A percentile compares a stretch with the other conserved stretches of the same genome.
These are phyloP conservation scores for Platismatia glauca DNA, from an alignment of 495 filamentous ascomycete species.

Conservation along the genomic window DNA sequence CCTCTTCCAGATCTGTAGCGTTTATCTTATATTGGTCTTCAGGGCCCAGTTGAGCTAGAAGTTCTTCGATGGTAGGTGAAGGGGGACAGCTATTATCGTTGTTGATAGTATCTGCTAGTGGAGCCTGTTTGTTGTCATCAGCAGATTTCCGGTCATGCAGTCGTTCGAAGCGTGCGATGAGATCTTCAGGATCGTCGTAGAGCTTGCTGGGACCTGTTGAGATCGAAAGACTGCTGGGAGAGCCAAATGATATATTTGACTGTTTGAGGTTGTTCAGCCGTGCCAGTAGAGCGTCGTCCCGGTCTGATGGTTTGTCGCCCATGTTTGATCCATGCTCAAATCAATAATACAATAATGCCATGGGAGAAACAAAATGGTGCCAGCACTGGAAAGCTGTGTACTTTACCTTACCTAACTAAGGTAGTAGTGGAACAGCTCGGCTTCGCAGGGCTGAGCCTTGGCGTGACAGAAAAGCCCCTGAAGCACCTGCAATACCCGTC, in stretches of 20 bases:
- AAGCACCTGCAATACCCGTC: too few species aligned
- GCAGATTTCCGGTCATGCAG: constrained; percentile 23
- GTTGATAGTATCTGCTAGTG: background rate
- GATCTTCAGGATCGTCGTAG: constrained; percentile 22
- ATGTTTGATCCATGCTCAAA: constrained; percentile 11
- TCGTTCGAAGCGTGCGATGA: constrained; percentile 28
- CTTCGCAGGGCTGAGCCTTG: too few species aligned
- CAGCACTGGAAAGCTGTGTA: too few species aligned
- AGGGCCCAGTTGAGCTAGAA: constrained; percentile 30
- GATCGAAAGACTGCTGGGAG: constrained; percentile 5
- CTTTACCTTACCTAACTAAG: too few species aligned
- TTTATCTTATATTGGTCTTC: constrained; percentile 30
- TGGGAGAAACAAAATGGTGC: too few species aligned
- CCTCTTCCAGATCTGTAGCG: constrained; percentile 26
- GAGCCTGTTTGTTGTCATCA: background rate
- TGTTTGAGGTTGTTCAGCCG: constrained; percentile 34
- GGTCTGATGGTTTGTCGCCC: constrained; percentile 21
- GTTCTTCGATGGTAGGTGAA: constrained; percentile 30
- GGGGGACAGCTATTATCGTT: constrained; percentile 22
- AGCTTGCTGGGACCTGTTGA: constrained; percentile 5
- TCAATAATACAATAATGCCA: too few species aligned
- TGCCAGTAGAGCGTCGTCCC: constrained; percentile 29
- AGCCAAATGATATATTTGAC: constrained; percentile 25
- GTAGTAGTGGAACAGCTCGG: too few species aligned
- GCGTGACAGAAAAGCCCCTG: too few species aligned